Conservation (phyloP, 2,329 filamentous ascomycete genomes). For the Alternaria ventricosa region DNA sequence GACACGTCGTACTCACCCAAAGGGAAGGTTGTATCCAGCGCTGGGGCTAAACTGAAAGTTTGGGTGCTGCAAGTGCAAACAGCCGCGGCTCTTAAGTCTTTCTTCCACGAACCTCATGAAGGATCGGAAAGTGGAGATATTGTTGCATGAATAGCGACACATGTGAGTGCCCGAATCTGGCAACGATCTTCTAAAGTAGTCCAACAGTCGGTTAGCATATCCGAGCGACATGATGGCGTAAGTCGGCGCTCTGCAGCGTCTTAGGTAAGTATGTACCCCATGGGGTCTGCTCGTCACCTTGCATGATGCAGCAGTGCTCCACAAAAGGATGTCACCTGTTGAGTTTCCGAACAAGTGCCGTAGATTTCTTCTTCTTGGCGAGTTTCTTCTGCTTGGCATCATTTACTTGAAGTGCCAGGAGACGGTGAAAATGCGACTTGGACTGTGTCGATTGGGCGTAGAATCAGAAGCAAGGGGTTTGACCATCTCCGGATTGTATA, state of each 20-base stretch:
- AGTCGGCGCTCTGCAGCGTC: background rate
- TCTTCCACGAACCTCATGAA: background rate
- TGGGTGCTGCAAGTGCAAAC: constrained; percentile 1
- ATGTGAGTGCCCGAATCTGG: background rate
- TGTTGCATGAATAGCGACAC: background rate
- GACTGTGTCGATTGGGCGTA: background rate
- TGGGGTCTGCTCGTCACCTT: background rate
- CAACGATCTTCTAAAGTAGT: background rate
- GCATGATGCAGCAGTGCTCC: background rate
- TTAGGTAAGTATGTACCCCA: background rate
- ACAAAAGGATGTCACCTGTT: background rate
- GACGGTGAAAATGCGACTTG: background rate
- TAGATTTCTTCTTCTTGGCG: background rate
- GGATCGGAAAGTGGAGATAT: background rate
- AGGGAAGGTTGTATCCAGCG: background rate
- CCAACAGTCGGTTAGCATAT: background rate
- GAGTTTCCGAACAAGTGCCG: constrained; percentile 2
- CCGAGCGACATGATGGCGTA: background rate
- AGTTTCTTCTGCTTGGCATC: constrained; percentile 4
- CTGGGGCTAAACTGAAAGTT: background rate
- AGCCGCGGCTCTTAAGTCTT: constrained; percentile 5
- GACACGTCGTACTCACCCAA: background rate
- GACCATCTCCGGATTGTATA: background rate
- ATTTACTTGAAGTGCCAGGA: background rate
- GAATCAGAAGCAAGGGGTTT: background rate